A percentile compares a stretch with the other conserved stretches of the same genome.
These are phyloP conservation scores for Ramichloridium luteum DNA, from an alignment of 2,329 filamentous ascomycete genomes.

Conservation along the genomic window DNA sequence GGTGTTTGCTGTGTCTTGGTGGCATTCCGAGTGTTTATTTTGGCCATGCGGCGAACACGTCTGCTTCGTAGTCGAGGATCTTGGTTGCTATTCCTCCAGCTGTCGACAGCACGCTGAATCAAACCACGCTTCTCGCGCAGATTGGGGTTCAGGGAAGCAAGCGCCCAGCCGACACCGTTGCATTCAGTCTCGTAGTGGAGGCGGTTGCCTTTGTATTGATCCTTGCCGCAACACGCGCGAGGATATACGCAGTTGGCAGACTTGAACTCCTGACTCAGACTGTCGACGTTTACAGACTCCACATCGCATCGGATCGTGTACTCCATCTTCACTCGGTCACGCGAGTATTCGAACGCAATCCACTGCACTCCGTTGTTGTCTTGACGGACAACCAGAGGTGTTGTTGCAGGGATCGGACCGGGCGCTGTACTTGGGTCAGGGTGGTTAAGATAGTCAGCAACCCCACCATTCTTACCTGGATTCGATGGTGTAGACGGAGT, in stretches of 20 bases:
- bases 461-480: constrained; percentile 18
- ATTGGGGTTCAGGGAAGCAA: constrained; percentile 84
- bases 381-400: constrained; percentile 83
- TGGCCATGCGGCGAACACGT: constrained; percentile 86
- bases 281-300: constrained; percentile 86
- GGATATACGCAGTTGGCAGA: constrained; percentile 98
- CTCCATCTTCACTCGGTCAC: constrained; percentile 97
- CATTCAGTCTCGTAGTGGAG: constrained; percentile 96
- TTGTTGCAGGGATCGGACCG: constrained; percentile 92
- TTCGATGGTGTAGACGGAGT: constrained; percentile 21
- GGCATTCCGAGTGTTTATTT: constrained; percentile 64
- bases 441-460: constrained; percentile 28
- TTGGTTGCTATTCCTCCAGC: constrained; percentile 98
- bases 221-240: constrained; percentile 84
- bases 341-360: constrained; percentile 97
- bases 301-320: constrained; percentile 98
- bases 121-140: constrained; percentile 86
- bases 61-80: constrained; percentile 83
- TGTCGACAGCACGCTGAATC: constrained; percentile 94
- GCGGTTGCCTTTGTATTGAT: constrained; percentile 91
- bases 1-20: constrained; percentile 12
- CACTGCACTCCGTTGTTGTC: constrained; percentile 96
- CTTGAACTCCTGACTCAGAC: constrained; percentile 79
- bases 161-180: constrained; percentile 98
- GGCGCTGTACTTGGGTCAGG: constrained; percentile 85